Conservation (phyloP, 2,329 filamentous ascomycete genomes). For the Zymoseptoria pseudotritici region DNA sequence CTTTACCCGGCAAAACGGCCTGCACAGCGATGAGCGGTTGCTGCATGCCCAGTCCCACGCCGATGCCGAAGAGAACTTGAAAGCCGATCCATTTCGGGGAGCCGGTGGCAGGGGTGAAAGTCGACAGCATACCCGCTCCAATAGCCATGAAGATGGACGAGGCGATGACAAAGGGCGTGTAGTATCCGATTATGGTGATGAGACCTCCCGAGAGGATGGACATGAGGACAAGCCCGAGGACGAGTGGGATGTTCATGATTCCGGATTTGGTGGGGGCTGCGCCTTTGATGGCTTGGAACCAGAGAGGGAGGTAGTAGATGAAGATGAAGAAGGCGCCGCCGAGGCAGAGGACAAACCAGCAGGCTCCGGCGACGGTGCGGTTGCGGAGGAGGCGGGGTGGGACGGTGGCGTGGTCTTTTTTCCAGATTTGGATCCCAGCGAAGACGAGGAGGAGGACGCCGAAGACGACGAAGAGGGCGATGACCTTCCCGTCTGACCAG, state of each 20-base stretch:
- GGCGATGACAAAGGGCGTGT: conserved; percentile 43
- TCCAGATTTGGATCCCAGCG: conserved; percentile 37
- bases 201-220: conserved; percentile 34
- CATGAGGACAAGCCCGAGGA: conserved; percentile 39
- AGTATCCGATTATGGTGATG: conserved; percentile 40
- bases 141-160: conserved; percentile 37
- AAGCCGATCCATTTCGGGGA: conserved; percentile 34
- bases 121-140: conserved; percentile 40
- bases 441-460: conserved; percentile 38
- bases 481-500: conserved; percentile 41
- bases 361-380: conserved; percentile 29
- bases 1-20: conserved; percentile 34
- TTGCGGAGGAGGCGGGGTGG: conserved; percentile 41
- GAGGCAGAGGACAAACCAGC: conserved; percentile 31
- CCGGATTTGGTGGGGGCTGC: conserved; percentile 40
- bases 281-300: conserved; percentile 46
- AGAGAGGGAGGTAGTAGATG: conserved; percentile 39
- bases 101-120: conserved; percentile 34
- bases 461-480: conserved; percentile 40
- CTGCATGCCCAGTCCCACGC: conserved; percentile 44
- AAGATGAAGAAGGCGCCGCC: conserved; percentile 33
- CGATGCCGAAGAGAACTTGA: conserved; percentile 31
- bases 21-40: conserved; percentile 42
- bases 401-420: conserved; percentile 38
- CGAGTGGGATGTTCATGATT: conserved; percentile 42